phyloP scores from a whole-genome alignment of 768 basidiomycete genomes.

The Sarcodon aspratus region DNA sequence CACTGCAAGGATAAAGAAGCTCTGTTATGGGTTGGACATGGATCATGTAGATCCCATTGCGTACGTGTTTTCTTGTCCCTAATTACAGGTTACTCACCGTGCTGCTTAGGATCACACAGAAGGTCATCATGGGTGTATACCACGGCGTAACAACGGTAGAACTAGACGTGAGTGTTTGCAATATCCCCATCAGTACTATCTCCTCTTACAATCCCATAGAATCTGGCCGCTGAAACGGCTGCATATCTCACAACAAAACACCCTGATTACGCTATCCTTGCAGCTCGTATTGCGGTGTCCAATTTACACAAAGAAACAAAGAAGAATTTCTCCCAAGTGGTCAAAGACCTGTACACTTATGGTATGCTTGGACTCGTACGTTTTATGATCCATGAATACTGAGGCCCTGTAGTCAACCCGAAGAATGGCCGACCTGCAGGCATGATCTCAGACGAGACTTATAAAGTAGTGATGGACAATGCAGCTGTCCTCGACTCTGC shows the following conservation, averaged over 20 bases:
- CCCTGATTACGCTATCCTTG: constrained; percentile 96
- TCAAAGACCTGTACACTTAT: constrained; percentile 85
- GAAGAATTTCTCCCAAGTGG: constrained; percentile 89
- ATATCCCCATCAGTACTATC: neutral
- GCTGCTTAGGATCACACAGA: constrained; percentile 64
- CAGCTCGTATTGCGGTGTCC: constrained; percentile 96
- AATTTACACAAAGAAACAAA: constrained; percentile 99
- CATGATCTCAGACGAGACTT: constrained; percentile 87
- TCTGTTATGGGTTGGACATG: constrained; percentile 91
- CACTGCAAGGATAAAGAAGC: constrained; percentile 76
- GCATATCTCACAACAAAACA: constrained; percentile 96
- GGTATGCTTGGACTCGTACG: constrained; percentile 29
- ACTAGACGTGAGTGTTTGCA: constrained; percentile 62
- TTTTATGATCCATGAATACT: neutral
- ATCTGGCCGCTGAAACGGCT: constrained; percentile 93
- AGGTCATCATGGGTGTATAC: constrained; percentile 89
- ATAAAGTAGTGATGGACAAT: constrained; percentile 71
- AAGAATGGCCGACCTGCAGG: constrained; percentile 82
- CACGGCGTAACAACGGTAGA: constrained; percentile 95
- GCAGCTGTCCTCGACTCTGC: constrained; percentile 81
- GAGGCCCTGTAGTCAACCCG: constrained; percentile 60
- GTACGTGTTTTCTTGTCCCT: constrained; percentile 27
- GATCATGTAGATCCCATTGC: constrained; percentile 92
- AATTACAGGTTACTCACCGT: neutral
- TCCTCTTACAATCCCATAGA: constrained; percentile 32